Base-by-base conservation (phyloP, 129 eudicot species). In the Deinandra increscens region DNA sequence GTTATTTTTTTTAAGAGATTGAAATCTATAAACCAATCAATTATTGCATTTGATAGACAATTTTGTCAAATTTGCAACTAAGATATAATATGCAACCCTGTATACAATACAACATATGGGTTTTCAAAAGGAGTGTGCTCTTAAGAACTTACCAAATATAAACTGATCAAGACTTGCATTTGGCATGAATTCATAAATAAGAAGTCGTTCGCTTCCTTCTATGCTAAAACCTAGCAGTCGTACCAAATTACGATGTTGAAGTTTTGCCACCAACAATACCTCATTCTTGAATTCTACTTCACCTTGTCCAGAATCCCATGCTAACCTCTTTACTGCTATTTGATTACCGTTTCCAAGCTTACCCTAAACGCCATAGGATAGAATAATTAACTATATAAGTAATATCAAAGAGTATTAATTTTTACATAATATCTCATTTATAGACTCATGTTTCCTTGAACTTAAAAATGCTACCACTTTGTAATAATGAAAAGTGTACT, bases 221-320 rank as follows among this genome's bases (percentile, higher is more conserved):
- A 29, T 56, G 39, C 63, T 56, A 4, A 56, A 56, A 56, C 63
- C 63, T 12, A 56, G 9, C 1, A 56, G 39, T 9, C 17, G 29
- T 23, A 56, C 63, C 63, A 29, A 56, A 56, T 56, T 56, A 12
- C 39, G 63, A 26, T 56, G 63, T 56, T 56, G 63, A 9, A 56
- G 39, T 5, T 56, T 56, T 1, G 63, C 39, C 6, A 56, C 9
- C 1, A 56, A 13, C 63, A 56, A 29, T 11, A 56, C 63, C 63
- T 56, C 63, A 26, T 26, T 56, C 39, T 36, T 36, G 39, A 36
- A 36, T 36, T 56, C 39, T 29, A 3, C 9, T 1, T 26, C 63
- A 5, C 39, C 63, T 56, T 56, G 63, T 3, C 62, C 39, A 26
- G 39, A 56, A 56, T 26, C 4, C 9, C 9, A 12, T 26, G 63